These are phyloP conservation scores for Nakazawaea anatomiae DNA, from an alignment of 805 yeast genomes.

Conservation along the genomic window DNA sequence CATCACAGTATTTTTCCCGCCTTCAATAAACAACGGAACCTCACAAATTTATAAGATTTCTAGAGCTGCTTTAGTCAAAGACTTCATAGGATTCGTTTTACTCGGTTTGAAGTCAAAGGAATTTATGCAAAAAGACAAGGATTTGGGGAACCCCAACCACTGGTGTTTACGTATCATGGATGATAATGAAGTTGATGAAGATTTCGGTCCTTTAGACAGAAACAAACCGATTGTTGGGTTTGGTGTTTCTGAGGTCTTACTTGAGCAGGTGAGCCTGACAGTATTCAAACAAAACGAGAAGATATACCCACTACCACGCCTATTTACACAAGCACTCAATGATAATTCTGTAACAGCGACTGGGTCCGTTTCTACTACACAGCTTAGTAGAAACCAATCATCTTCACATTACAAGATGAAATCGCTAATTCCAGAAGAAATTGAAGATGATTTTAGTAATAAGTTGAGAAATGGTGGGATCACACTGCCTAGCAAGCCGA, in stretches of 20 bases:
- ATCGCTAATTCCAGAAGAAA: conserved; percentile 1
- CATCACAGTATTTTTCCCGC: conserved; percentile 4
- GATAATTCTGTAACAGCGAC: neutral
- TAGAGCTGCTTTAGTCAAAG: conserved; percentile 16
- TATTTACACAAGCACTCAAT: neutral
- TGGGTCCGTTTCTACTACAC: neutral
- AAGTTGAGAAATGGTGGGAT: neutral
- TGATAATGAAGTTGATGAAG: conserved; percentile 91
- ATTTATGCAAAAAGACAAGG: neutral
- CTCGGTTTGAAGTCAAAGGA: conserved; percentile 15
- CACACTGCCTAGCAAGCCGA: conserved; percentile 4
- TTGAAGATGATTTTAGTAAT: neutral
- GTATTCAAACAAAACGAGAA: conserved; percentile 42
- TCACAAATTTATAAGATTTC: conserved; percentile 8
- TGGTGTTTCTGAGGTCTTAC: conserved; percentile 76
- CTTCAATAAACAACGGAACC: neutral
- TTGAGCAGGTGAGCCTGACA: conserved; percentile 52
- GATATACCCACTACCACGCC: conserved; percentile 46
- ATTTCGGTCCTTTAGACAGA: conserved; percentile 83
- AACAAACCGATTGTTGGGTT: conserved; percentile 60
- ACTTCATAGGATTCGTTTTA: conserved; percentile 35
- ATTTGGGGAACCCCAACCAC: conserved; percentile 46
- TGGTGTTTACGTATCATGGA: conserved; percentile 83
- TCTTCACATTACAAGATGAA: conserved; percentile 1
- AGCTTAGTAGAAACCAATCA: neutral